phyloP scores from a whole-genome alignment of 257 asterid species.

The Schizonepeta tenuifolia region DNA sequence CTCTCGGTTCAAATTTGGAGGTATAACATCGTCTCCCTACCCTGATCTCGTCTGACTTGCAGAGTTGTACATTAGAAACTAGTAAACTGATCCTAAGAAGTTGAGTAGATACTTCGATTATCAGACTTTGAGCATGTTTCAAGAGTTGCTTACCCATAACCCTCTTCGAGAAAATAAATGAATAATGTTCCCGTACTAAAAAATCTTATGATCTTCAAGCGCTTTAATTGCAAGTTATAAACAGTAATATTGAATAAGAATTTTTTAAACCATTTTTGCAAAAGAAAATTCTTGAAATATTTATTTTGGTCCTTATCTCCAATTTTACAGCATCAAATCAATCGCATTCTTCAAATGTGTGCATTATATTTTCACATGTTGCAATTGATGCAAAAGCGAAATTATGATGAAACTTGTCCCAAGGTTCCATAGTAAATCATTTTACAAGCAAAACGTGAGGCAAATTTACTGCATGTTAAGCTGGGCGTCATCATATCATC shows the following conservation, averaged over 20 bases:
- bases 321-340: no score
- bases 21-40: conserved; percentile 38
- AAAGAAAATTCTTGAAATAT: no score
- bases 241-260: no score
- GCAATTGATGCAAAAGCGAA: conserved; percentile 17
- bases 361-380: background rate
- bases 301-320: no score
- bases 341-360: background rate
- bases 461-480: conserved; percentile 11
- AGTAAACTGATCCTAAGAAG: background rate
- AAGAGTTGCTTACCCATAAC: no score
- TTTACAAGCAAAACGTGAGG: background rate
- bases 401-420: background rate
- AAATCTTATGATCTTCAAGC: no score
- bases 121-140: no score
- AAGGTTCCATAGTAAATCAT: background rate
- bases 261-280: no score
- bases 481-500: conserved; percentile 1
- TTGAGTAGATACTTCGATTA: no score
- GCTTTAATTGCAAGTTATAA: no score
- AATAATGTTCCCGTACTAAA: no score
- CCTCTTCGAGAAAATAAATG: no score
- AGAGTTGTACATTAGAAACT: background rate
- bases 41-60: background rate
- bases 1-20: conserved; percentile 71